Evolutionary conservation across 306 rosid genomes (phyloP).

Genomic region (Adenanthera pavonina): DNA sequence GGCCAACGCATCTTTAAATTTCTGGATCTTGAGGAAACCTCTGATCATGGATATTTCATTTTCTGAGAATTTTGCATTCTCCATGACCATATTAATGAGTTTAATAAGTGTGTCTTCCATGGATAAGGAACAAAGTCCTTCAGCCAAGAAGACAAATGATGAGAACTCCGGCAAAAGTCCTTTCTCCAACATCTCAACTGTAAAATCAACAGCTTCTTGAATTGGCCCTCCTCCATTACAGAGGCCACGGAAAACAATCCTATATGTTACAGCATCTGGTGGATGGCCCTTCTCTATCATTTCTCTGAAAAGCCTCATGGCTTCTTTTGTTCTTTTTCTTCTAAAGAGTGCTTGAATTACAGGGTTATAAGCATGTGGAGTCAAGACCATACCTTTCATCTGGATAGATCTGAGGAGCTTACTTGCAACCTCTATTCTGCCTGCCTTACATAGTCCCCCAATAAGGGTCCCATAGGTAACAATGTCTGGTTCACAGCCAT

Average conservation of each 20-base stretch:
- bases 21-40: slow-evolving; percentile 80
- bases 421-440: slow-evolving; percentile 79
- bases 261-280: slow-evolving; percentile 78
- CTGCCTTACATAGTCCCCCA: slow-evolving; percentile 85
- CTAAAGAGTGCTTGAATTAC: slow-evolving; percentile 72
- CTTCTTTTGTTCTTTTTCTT: slow-evolving; percentile 79
- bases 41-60: slow-evolving; percentile 67
- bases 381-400: slow-evolving; percentile 84
- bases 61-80: slow-evolving; percentile 62
- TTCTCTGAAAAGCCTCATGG: slow-evolving; percentile 86
- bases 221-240: slow-evolving; percentile 92
- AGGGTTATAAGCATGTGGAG: slow-evolving; percentile 84
- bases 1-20: slow-evolving; percentile 80
- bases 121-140: slow-evolving; percentile 83
- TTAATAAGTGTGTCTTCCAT: slow-evolving; percentile 76
- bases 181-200: slow-evolving; percentile 75
- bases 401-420: slow-evolving; percentile 85
- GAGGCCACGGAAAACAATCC: slow-evolving; percentile 83
- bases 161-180: slow-evolving; percentile 74
- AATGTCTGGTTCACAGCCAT: slow-evolving; percentile 86
- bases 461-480: slow-evolving; percentile 83
- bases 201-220: slow-evolving; percentile 84
- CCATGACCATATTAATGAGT: slow-evolving; percentile 78
- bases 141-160: slow-evolving; percentile 76
- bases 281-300: slow-evolving; percentile 81